A percentile compares a stretch with the other conserved stretches of the same genome.
These are phyloP conservation scores for Aspergillus pseudoglaucus DNA, from an alignment of 2,329 filamentous ascomycete species.

Conservation along the genomic window DNA sequence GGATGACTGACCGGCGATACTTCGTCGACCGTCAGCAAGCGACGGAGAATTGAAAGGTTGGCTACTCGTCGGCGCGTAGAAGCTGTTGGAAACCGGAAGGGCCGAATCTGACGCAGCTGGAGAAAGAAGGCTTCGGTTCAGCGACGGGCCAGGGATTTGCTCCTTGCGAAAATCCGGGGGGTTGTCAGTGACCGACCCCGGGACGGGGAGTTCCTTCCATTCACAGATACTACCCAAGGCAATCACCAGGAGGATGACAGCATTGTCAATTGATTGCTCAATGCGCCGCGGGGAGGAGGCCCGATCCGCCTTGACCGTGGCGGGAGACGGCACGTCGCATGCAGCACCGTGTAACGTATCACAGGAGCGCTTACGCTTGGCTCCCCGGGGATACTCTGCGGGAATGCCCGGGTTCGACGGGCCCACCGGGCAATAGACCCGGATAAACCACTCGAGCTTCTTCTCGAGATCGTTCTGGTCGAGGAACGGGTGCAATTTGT, in stretches of 20 bases:
- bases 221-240: conserved; percentile 79
- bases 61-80: conserved; percentile 12
- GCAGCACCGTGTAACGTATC: conserved; percentile 21
- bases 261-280: conserved; percentile 64
- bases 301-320: conserved; percentile 8
- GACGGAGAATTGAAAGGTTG: conserved; percentile 16
- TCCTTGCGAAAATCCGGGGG: conserved; percentile 21
- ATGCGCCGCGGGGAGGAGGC: conserved; percentile 19
- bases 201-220: conserved; percentile 42
- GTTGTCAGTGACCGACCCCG: conserved; percentile 47
- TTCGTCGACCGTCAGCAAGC: conserved; percentile 10
- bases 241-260: conserved; percentile 73
- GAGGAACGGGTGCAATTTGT: conserved; percentile 59
- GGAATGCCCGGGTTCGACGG: conserved; percentile 4
- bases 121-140: conserved; percentile 18
- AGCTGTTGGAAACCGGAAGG: conserved; percentile 13
- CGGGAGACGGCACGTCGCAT: conserved; percentile 18
- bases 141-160: conserved; percentile 20
- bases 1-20: conserved; percentile 8
- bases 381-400: conserved; percentile 21
- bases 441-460: conserved; percentile 49
- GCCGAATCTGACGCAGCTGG: conserved; percentile 22
- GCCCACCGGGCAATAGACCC: conserved; percentile 37
- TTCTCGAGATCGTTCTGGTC: conserved; percentile 47
- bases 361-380: conserved; percentile 35